These are phyloP conservation scores for Fonsecaea erecta DNA, from an alignment of 2,329 filamentous ascomycete genomes.

Conservation along the genomic window DNA sequence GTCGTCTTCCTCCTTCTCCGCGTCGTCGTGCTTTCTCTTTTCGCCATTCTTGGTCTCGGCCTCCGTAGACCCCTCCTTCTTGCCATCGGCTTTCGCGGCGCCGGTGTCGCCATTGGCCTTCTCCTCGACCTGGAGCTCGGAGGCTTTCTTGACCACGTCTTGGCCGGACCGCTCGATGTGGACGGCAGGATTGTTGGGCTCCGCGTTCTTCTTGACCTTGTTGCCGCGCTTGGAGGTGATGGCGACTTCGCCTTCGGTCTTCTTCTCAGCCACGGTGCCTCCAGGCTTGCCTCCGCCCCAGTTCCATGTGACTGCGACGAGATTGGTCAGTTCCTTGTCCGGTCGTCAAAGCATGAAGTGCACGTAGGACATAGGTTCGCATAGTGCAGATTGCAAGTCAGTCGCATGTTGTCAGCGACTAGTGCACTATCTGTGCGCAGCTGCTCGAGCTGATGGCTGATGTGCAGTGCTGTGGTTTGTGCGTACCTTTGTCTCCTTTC, in stretches of 20 bases:
- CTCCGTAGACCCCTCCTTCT: constrained; percentile 44
- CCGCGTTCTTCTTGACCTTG: constrained; percentile 66
- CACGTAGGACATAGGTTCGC: background rate
- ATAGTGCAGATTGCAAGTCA: background rate
- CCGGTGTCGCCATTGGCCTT: constrained; percentile 45
- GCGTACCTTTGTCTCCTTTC: constrained; percentile 57
- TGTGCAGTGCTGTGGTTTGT: background rate
- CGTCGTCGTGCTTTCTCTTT: constrained; percentile 23
- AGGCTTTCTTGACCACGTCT: constrained; percentile 67
- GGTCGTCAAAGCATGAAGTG: background rate
- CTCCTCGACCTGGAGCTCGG: constrained; percentile 63
- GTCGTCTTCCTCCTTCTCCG: constrained; percentile 44
- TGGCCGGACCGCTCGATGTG: constrained; percentile 64
- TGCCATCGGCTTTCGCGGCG: constrained; percentile 43
- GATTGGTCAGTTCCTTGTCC: constrained; percentile 4
- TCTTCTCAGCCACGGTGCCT: constrained; percentile 62
- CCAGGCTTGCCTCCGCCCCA: constrained; percentile 61
- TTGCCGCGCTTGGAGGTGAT: constrained; percentile 67
- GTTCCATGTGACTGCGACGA: constrained; percentile 63
- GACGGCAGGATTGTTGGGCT: constrained; percentile 65
- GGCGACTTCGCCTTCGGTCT: constrained; percentile 63
- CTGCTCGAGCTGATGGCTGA: background rate
- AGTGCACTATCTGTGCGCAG: background rate
- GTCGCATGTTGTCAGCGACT: background rate
- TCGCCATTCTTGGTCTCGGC: constrained; percentile 40